Evolutionary conservation across 2,329 filamentous ascomycete genomes (phyloP).

Genomic region (Ophiostoma populinum): DNA sequence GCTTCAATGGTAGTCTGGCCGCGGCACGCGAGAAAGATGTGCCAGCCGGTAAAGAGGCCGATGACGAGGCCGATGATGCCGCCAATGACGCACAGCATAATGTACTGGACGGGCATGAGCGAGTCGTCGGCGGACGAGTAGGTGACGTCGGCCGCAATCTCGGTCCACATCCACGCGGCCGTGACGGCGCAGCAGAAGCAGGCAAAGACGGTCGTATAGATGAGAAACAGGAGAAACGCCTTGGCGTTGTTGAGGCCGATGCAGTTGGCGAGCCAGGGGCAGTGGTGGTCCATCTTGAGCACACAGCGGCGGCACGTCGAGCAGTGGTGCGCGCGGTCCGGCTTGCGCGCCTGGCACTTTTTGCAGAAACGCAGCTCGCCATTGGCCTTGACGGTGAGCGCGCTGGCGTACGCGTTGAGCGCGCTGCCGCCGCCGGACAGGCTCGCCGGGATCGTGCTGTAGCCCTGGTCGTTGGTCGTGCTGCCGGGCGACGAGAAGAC

Average conservation of each 20-base stretch:
- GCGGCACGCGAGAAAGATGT: constrained; percentile 60
- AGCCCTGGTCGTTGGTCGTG: constrained; percentile 47
- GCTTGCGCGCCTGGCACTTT: constrained; percentile 89
- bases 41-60: constrained; percentile 80
- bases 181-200: constrained; percentile 65
- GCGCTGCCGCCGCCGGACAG: background rate
- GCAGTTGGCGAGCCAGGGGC: constrained; percentile 92
- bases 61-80: constrained; percentile 87
- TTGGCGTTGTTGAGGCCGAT: constrained; percentile 93
- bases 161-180: constrained; percentile 66
- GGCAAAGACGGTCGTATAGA: constrained; percentile 78
- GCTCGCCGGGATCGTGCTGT: constrained; percentile 59
- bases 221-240: constrained; percentile 77
- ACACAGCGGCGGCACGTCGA: constrained; percentile 88
- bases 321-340: constrained; percentile 92
- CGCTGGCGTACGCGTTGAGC: constrained; percentile 38
- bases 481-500: constrained; percentile 83
- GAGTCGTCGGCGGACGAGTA: constrained; percentile 52
- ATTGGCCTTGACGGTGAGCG: constrained; percentile 82
- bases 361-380: constrained; percentile 86
- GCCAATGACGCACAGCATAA: constrained; percentile 69
- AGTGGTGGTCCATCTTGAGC: constrained; percentile 99
- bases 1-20: constrained; percentile 93
- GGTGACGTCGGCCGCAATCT: constrained; percentile 48
- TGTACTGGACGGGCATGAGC: constrained; percentile 76